Conservation (phyloP, 73 alveolate species). For the Loxodes magnus region DNA sequence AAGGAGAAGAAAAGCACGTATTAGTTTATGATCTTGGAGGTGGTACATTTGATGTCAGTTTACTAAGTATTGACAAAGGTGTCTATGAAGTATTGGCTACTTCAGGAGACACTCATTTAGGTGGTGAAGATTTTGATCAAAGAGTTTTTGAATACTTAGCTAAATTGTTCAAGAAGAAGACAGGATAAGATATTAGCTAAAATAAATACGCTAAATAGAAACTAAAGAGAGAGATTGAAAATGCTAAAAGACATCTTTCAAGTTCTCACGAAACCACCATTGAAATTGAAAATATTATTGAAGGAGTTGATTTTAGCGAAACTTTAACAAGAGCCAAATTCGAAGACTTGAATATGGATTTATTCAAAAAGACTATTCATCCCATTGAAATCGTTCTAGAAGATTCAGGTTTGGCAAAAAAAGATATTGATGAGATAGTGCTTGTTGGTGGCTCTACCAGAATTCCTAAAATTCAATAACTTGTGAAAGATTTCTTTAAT, state of each 20-base stretch:
- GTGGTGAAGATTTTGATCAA: slow-evolving; percentile 98
- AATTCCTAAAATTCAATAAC: slow-evolving; percentile 94
- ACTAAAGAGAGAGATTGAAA: slow-evolving; percentile 92
- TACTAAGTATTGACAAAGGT: slow-evolving; percentile 93
- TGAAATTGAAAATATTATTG: slow-evolving; percentile 89
- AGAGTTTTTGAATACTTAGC: slow-evolving; percentile 87
- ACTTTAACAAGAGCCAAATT: slow-evolving; percentile 93
- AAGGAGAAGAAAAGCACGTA: slow-evolving; percentile 75
- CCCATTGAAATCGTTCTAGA: slow-evolving; percentile 90
- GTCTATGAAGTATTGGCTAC: slow-evolving; percentile 96
- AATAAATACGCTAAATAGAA: slow-evolving; percentile 89
- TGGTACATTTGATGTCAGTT: slow-evolving; percentile 97
- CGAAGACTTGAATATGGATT: slow-evolving; percentile 86
- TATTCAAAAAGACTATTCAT: slow-evolving; percentile 87
- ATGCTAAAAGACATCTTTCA: slow-evolving; percentile 96
- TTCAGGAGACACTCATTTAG: slow-evolving; percentile 96
- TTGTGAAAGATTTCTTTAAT: slow-evolving; percentile 91
- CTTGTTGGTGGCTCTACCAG: slow-evolving; percentile 98
- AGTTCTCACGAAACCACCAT: slow-evolving; percentile 76
- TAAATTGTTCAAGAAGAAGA: slow-evolving; percentile 83
- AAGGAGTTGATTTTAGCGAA: slow-evolving; percentile 92
- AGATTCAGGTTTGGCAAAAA: slow-evolving; percentile 63
- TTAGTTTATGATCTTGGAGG: slow-evolving; percentile 91
- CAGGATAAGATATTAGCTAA: slow-evolving; percentile 60
- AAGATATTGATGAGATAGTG: slow-evolving; percentile 71